These are phyloP conservation scores for Niebla homalea DNA, from an alignment of 495 filamentous ascomycete species.

Conservation along the genomic window DNA sequence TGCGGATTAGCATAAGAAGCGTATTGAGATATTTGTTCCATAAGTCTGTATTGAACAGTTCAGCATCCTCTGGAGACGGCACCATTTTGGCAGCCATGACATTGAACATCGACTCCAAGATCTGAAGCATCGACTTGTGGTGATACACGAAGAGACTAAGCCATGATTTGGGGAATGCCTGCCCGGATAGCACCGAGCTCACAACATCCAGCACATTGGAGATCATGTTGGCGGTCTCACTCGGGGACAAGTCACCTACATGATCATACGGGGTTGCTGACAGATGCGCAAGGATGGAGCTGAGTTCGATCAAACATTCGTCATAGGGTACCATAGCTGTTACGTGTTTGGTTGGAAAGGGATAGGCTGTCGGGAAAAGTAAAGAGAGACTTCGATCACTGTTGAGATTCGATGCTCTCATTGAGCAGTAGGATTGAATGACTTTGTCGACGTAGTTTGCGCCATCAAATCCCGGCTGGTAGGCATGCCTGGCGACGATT, in stretches of 20 bases:
- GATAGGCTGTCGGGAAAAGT: conserved; percentile 80
- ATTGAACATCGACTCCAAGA: conserved; percentile 68
- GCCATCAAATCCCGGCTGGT: conserved; percentile 63
- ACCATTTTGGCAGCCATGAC: conserved; percentile 67
- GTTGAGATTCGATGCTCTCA: conserved; percentile 49
- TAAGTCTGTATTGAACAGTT: conserved; percentile 79
- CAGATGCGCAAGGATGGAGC: conserved; percentile 71
- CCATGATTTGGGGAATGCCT: conserved; percentile 83
- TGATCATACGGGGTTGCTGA: conserved; percentile 55
- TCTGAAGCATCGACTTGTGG: conserved; percentile 79
- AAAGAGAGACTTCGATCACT: conserved; percentile 63
- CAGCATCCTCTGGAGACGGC: conserved; percentile 81
- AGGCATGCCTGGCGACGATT: conserved; percentile 70
- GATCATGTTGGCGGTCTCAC: conserved; percentile 59
- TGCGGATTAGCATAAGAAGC: conserved; percentile 77
- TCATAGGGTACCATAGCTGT: conserved; percentile 56
- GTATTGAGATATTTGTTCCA: conserved; percentile 91
- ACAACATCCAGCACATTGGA: conserved; percentile 67
- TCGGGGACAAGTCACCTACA: conserved; percentile 30
- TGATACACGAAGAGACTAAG: conserved; percentile 90
- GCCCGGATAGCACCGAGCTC: conserved; percentile 75
- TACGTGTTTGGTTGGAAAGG: conserved; percentile 66
- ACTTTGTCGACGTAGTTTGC: conserved; percentile 84
- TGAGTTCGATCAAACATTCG: conserved; percentile 79
- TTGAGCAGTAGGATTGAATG: conserved; percentile 71